Conservation (phyloP, 2,329 filamentous ascomycete genomes). For the Tolypocladium cylindrosporum region DNA sequence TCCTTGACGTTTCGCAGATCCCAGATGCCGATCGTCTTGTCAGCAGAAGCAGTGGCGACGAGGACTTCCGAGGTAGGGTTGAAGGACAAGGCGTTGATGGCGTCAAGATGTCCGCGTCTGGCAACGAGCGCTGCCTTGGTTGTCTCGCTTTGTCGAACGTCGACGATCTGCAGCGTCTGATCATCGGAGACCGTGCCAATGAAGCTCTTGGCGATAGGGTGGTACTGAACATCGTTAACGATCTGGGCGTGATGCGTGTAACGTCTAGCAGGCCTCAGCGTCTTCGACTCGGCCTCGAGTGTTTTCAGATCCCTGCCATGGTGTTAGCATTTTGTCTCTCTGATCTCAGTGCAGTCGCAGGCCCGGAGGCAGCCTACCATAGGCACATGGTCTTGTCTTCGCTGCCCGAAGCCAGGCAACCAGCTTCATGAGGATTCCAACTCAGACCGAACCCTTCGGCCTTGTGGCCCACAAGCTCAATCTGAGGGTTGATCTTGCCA, state of each 20-base stretch:
- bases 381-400: slow-evolving; percentile 86
- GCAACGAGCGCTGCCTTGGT: slow-evolving; percentile 60
- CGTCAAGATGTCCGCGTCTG: slow-evolving; percentile 71
- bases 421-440: slow-evolving; percentile 80
- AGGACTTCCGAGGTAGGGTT: slow-evolving; percentile 86
- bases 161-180: slow-evolving; percentile 82
- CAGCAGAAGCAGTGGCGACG: slow-evolving; percentile 85
- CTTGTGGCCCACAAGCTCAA: slow-evolving; percentile 76
- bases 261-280: slow-evolving; percentile 58
- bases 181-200: slow-evolving; percentile 95
- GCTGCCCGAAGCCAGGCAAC: slow-evolving; percentile 79
- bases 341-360: neutral
- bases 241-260: slow-evolving; percentile 85
- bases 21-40: slow-evolving; percentile 93
- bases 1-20: slow-evolving; percentile 84
- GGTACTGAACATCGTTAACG: slow-evolving; percentile 95
- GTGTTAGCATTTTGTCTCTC: neutral
- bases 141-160: slow-evolving; percentile 61
- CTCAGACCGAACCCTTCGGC: slow-evolving; percentile 85
- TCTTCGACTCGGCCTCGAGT: slow-evolving; percentile 59
- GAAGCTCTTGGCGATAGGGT: slow-evolving; percentile 73
- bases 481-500: slow-evolving; percentile 67
- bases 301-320: slow-evolving; percentile 66
- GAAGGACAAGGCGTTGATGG: slow-evolving; percentile 93
- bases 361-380: slow-evolving; percentile 48